Conservation (phyloP, 352 stramenopile species). For the Globisporangium orthogonon region DNA sequence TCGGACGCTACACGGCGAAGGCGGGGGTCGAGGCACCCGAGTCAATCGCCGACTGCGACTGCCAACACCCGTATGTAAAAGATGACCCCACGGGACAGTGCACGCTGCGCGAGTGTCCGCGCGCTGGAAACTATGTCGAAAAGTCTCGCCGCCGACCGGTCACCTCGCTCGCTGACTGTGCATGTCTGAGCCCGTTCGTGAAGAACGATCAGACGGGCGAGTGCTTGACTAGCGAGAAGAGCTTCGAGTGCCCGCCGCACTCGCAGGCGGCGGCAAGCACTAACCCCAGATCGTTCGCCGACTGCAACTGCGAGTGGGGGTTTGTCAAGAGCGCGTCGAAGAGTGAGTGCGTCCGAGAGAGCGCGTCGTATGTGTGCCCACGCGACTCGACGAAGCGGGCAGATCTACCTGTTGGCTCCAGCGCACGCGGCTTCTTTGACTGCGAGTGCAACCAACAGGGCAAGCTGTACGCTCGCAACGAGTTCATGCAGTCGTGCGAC, state of each 20-base stretch:
- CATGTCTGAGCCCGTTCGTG: conserved; percentile 45
- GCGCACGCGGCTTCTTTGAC: conserved; percentile 64
- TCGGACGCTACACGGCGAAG: conserved; percentile 51
- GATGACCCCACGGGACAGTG: conserved; percentile 48
- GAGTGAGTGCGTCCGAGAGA: conserved; percentile 47
- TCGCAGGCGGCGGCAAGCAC: conserved; percentile 23
- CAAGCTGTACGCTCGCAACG: conserved; percentile 43
- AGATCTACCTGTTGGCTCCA: conserved; percentile 27
- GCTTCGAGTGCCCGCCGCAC: conserved; percentile 31
- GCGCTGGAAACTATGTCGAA: conserved; percentile 72
- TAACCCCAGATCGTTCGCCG: conserved; percentile 38
- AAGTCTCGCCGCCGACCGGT: conserved; percentile 25
- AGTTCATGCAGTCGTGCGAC: conserved; percentile 47
- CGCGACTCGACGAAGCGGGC: conserved; percentile 40
- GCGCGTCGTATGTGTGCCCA: conserved; percentile 51
- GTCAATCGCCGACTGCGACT: conserved; percentile 73
- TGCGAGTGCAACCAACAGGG: conserved; percentile 48
- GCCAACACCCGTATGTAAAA: conserved; percentile 65
- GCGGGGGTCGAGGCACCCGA: conserved; percentile 15
- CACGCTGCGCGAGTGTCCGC: conserved; percentile 44
- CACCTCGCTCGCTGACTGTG: conserved; percentile 66
- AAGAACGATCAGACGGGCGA: conserved; percentile 76
- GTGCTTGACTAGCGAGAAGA: conserved; percentile 23
- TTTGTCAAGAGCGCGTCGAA: conserved; percentile 38
- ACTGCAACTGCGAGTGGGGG: conserved; percentile 74